Evolutionary conservation across 1,284 basidiomycete genomes (phyloP).

Genomic region (Ustilago sp.): DNA sequence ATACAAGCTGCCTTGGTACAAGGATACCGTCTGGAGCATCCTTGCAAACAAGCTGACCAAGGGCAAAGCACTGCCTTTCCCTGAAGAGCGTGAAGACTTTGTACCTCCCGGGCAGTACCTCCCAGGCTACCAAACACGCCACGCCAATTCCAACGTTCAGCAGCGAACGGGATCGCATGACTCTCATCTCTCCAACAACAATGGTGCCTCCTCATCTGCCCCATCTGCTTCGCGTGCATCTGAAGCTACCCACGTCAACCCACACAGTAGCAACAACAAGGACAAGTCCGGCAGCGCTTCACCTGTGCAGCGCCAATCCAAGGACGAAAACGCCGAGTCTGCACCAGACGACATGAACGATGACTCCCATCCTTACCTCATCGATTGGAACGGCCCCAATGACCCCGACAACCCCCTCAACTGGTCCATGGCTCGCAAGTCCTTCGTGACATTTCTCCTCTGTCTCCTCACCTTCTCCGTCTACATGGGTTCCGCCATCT

Average conservation of each 20-base stretch:
- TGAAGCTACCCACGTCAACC: constrained; percentile 14
- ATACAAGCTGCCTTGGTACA: constrained; percentile 40
- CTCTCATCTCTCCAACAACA: constrained; percentile 1
- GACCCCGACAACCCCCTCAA: constrained; percentile 69
- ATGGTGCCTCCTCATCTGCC: not conserved
- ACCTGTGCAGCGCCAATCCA: not conserved
- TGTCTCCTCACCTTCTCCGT: constrained; percentile 72
- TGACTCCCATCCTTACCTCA: constrained; percentile 68
- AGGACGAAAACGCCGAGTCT: constrained; percentile 13
- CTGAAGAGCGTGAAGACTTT: constrained; percentile 42
- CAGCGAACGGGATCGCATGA: constrained; percentile 3
- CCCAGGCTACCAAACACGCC: constrained; percentile 29
- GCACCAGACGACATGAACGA: constrained; percentile 23
- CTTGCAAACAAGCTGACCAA: constrained; percentile 36
- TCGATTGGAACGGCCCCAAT: constrained; percentile 69
- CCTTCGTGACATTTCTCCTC: constrained; percentile 63
- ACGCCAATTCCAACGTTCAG: not conserved
- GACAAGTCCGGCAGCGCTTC: constrained; percentile 65
- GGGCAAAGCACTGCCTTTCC: constrained; percentile 31
- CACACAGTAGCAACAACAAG: constrained; percentile 55
- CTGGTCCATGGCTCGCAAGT: constrained; percentile 63
- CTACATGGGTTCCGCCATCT: constrained; percentile 75
- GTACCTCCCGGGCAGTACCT: constrained; percentile 40
- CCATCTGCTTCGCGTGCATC: constrained; percentile 9
- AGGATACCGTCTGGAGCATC: constrained; percentile 40